Base-by-base conservation (phyloP, 2,329 filamentous ascomycete genomes). In the Xylariaceae sp. region DNA sequence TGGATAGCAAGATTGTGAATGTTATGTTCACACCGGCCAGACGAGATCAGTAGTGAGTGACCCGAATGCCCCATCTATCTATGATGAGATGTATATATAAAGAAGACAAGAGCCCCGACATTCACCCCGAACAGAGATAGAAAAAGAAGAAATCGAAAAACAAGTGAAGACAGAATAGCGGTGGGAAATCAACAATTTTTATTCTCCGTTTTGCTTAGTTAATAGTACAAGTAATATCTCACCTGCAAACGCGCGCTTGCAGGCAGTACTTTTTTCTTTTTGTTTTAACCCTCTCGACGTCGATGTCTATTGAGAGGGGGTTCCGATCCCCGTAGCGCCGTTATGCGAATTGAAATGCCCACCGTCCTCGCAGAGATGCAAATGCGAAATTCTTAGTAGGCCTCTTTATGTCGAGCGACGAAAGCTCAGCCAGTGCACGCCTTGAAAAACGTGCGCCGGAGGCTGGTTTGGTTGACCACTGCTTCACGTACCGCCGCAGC, bases 271-370 rank as follows among this genome's bases (percentile, higher is more conserved):
- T 59, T 66, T 61, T 49, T 51, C 59, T 61, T 63, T 57, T 67
- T 69, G 11, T 69, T 63, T 45, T 45, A n/a, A 54, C 63, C 64
- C 65, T 60, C 65, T 62, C 48, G 58, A 65, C 60, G 51, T 59
- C 57, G 49, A 66, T 59, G 64, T 68, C 67, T 70, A 70, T 30
- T 30, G 23, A 63, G 61, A 59, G 61, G 58, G 60, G 70, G 67
- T 78, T 76, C 35, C 60, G 62, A 53, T 66, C 59, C 61, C 66
- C 59, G 56, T 58, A 62, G 63, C 64, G 64, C 65, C 65, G 61
- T 67, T 65, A 57, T 66, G 54, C 53, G 55, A 61, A 58, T 61
- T 37, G 45, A 58, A 66, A 65, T 61, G 67, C 70, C 59, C 72
- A 73, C 66, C 64, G 62, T 58, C 64, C 63, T 62, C 56, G 54